phyloP scores from a whole-genome alignment of 73 alveolate species.

The Paramecium biaurelia region DNA sequence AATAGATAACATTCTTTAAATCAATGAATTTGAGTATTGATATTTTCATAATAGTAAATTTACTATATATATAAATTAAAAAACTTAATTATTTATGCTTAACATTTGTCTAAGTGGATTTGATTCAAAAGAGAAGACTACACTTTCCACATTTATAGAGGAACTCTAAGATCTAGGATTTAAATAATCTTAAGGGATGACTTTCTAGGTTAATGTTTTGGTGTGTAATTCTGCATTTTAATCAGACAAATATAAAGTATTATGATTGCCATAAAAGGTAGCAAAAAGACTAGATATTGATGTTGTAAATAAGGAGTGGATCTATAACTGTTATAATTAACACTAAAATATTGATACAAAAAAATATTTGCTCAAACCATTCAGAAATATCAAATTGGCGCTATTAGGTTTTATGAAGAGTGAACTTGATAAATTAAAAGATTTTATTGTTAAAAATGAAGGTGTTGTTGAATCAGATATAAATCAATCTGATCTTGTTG shows the following conservation, averaged over 20 bases:
- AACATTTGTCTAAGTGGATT: slow-evolving; percentile 28
- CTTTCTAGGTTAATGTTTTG: slow-evolving; percentile 3
- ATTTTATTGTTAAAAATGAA: neutral
- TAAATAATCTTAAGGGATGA: neutral
- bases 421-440: slow-evolving; percentile 1
- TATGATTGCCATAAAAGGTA: slow-evolving; percentile 1
- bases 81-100: neutral
- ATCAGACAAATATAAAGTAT: neutral
- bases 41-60: neutral
- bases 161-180: neutral
- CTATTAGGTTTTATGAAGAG: slow-evolving; percentile 10
- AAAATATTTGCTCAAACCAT: slow-evolving; percentile 2
- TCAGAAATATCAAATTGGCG: slow-evolving; percentile 28
- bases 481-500: neutral
- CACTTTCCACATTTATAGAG: neutral
- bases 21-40: neutral
- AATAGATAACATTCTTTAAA: neutral
- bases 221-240: neutral
- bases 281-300: slow-evolving; percentile 35
- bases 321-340: neutral
- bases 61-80: neutral
- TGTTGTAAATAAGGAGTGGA: slow-evolving; percentile 11
- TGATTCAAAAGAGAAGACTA: slow-evolving; percentile 15
- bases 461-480: neutral
- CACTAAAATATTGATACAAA: neutral